A percentile compares a stretch with the other conserved stretches of the same genome.
Conservation (phyloP, 257 asterid species). For the Jasminum sambac region DNA sequence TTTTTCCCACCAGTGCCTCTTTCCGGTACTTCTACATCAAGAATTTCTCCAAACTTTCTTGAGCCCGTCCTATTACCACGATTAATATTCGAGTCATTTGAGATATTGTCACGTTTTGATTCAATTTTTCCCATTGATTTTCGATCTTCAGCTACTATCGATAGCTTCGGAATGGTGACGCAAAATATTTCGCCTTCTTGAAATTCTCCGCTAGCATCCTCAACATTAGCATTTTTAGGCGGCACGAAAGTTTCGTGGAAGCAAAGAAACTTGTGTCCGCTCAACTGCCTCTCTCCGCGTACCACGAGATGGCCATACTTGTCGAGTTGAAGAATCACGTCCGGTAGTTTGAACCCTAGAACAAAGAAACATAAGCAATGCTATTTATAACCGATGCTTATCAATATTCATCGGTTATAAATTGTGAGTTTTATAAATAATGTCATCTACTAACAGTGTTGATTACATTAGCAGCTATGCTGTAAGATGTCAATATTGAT, state of each 20-base stretch:
- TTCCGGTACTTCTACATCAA: background rate
- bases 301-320: constrained; percentile 39
- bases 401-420: too few relatives aligned
- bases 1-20: background rate
- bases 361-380: background rate
- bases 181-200: constrained; percentile 28
- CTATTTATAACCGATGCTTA: too few relatives aligned
- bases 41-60: background rate
- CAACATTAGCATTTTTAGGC: constrained; percentile 26
- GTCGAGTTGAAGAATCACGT: constrained; percentile 29
- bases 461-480: too few relatives aligned
- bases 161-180: constrained; percentile 30
- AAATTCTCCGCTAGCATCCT: constrained; percentile 28
- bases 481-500: too few relatives aligned
- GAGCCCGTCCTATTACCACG: background rate
- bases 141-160: background rate
- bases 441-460: too few relatives aligned
- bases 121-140: background rate
- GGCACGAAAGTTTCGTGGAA: constrained; percentile 33
- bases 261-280: constrained; percentile 31
- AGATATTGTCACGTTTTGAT: background rate
- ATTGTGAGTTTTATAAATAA: too few relatives aligned
- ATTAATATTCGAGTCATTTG: background rate
- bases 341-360: constrained; percentile 30
- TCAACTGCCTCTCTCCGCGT: constrained; percentile 34